phyloP scores from a whole-genome alignment of 495 filamentous ascomycete genomes.

The Endocarpon pusillum region DNA sequence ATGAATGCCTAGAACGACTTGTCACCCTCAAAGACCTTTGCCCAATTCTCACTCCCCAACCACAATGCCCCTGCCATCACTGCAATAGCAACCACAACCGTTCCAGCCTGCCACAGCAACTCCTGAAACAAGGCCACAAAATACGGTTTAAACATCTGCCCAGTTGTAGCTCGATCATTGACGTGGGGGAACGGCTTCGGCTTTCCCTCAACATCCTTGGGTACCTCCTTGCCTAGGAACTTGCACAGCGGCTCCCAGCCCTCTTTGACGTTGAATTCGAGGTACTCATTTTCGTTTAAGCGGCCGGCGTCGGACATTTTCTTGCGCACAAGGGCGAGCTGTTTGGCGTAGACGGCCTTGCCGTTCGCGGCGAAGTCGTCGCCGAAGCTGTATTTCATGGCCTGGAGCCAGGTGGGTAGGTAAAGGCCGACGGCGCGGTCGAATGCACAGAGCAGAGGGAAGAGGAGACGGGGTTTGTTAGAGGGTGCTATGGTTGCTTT shows the following conservation, averaged over 20 bases:
- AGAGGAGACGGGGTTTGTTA: no score
- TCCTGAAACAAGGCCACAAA: no score
- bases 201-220: background rate
- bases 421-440: no score
- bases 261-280: constrained; percentile 26
- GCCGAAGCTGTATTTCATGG: background rate
- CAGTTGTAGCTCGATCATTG: constrained; percentile 5
- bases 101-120: no score
- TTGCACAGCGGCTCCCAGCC: constrained; percentile 30
- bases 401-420: background rate
- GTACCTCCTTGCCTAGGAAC: constrained; percentile 16
- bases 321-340: constrained; percentile 14
- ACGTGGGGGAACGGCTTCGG: constrained; percentile 6
- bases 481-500: background rate
- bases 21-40: no score
- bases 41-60: no score
- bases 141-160: no score
- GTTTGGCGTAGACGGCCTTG: background rate
- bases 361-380: background rate
- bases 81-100: no score
- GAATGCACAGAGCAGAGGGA: no score
- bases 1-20: no score
- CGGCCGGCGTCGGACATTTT: constrained; percentile 15
- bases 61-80: no score
- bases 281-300: constrained; percentile 17